These are phyloP conservation scores for Adansonia grandidieri DNA, from an alignment of 441 rosid species.

Conservation along the genomic window DNA sequence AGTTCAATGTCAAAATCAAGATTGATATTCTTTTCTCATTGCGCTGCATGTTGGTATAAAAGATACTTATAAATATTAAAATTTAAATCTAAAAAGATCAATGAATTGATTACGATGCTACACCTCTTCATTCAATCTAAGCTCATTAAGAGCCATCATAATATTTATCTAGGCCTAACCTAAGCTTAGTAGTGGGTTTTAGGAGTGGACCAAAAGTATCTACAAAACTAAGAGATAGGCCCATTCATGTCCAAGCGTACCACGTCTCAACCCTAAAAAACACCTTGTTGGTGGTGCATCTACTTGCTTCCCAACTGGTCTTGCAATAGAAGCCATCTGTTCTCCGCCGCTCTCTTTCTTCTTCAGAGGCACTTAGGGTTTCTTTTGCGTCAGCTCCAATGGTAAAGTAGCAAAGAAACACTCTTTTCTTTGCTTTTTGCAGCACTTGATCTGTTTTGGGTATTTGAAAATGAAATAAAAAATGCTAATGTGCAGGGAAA, in stretches of 20 bases:
- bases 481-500: slow-evolving; percentile 61
- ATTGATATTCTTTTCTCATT: no score
- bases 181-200: not conserved
- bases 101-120: no score
- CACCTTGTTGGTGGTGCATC: not conserved
- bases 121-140: no score
- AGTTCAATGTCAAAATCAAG: slow-evolving; percentile 15
- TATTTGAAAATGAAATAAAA: slow-evolving; percentile 9
- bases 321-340: not conserved
- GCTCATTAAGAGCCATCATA: no score
- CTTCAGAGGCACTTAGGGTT: slow-evolving; percentile 10
- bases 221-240: not conserved
- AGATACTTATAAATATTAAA: no score
- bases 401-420: slow-evolving; percentile 27
- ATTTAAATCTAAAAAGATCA: no score
- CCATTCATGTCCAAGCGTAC: not conserved
- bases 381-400: slow-evolving; percentile 37
- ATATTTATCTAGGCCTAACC: not conserved
- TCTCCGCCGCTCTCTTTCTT: slow-evolving; percentile 21
- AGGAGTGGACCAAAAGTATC: not conserved
- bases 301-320: not conserved
- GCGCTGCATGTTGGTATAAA: no score
- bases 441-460: not conserved
- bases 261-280: slow-evolving; percentile 9
- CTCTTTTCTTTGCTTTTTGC: not conserved